Conservation (phyloP, 2,329 filamentous ascomycete species). For the Herpotrichia juniperi region DNA sequence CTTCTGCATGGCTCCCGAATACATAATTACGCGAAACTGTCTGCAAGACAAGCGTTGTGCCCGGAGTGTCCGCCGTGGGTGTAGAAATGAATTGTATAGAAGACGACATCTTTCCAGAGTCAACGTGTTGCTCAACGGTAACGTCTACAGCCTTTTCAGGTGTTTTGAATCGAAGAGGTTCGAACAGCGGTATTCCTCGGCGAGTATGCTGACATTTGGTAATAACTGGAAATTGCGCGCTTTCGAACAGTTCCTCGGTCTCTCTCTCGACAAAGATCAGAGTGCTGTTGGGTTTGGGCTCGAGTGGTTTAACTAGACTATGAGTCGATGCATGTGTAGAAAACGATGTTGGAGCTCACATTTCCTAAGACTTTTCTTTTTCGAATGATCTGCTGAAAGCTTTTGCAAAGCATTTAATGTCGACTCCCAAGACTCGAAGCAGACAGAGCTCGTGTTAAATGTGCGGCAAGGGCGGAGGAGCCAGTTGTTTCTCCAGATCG, state of each 20-base stretch:
- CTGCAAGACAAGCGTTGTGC: slow-evolving; percentile 77
- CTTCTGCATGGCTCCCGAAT: slow-evolving; percentile 83
- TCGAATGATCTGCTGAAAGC: background rate
- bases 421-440: slow-evolving; percentile 2
- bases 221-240: background rate
- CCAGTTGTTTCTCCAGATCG: slow-evolving; percentile 10
- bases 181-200: background rate
- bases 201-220: background rate
- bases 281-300: background rate
- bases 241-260: background rate
- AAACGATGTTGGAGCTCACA: background rate
- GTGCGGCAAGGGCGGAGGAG: slow-evolving; percentile 14
- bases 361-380: background rate
- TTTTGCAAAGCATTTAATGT: slow-evolving; percentile 6
- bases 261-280: background rate
- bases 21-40: slow-evolving; percentile 84
- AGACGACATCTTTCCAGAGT: slow-evolving; percentile 66
- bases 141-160: background rate
- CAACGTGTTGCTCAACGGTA: background rate
- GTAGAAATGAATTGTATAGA: slow-evolving; percentile 77
- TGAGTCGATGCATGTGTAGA: too few species aligned
- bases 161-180: background rate
- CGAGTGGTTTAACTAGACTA: background rate
- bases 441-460: slow-evolving; percentile 13
- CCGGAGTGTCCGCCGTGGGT: slow-evolving; percentile 86